Base-by-base conservation (phyloP, 306 rosid species). In the Gleditsia sinensis region DNA sequence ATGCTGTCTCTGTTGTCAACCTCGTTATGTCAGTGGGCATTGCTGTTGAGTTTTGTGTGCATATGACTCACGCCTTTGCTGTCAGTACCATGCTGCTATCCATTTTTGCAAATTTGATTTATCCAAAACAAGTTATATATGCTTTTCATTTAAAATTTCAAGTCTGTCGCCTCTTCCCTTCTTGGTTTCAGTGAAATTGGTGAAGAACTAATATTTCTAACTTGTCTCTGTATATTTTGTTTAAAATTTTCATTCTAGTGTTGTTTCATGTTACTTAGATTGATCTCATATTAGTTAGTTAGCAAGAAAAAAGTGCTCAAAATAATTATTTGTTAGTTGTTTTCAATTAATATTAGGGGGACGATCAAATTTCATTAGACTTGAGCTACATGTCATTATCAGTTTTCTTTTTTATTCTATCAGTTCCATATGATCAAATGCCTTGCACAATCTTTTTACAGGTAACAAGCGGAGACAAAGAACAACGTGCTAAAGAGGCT, bases 1-100 rank as follows among this genome's bases (percentile, higher is more conserved):
- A 94, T 78, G 99, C 99, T 23, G 85, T 94, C 75, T 94, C 99
- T 16, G 99, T 94, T 70, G 97, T 92, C 75, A 92, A 94, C 80
- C 97, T 94, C 72, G 85, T 92, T 50, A 94, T 94, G 99, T 83
- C 99, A 36, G 97, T 94, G 79, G 99, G 99, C 82, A 92, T 94
- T 82, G 92, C 90, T 73, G 99, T 94, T 61, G 99, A 94, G 88
- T 94, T 94, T 80, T 94, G 97, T 79, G 99, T 94, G 72, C 99
- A 90, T 37, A 76, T 94, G 83, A 87, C 96, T 27, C 99, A 94
- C 81, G 87, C 99, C 76, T 94, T 94, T 83, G 78, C 83, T 71
- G 99, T 94, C 39, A 83, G 97, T 94, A 81, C 83, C 70, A 20
- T 78, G 73, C 72, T 66, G 21, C 80, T 58, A 62, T 69, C 53